Evolutionary conservation across 2,329 filamentous ascomycete genomes (phyloP).

Genomic region (Trichoderma asperellum): DNA sequence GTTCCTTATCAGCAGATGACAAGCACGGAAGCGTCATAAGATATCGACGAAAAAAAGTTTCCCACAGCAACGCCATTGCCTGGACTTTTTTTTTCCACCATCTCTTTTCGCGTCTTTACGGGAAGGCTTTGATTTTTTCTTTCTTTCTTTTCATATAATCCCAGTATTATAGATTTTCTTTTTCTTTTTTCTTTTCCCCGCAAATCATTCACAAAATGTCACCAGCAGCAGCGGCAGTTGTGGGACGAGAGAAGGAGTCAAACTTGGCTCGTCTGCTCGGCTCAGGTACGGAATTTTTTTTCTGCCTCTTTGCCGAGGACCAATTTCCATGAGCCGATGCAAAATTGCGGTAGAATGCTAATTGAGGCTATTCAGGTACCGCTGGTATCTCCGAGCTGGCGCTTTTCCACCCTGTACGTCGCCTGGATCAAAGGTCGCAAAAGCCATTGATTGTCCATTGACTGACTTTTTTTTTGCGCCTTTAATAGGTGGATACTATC

Average conservation of each 20-base stretch:
- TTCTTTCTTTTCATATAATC: not conserved
- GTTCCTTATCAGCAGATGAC: constrained; percentile 20
- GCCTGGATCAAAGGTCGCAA: constrained; percentile 6
- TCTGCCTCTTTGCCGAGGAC: constrained; percentile 26
- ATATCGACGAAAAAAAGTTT: constrained; percentile 24
- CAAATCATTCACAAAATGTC: constrained; percentile 56
- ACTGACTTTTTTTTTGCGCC: constrained; percentile 11
- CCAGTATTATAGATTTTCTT: not conserved
- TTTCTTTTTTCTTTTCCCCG: not conserved
- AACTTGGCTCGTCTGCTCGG: constrained; percentile 85
- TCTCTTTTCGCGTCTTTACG: not conserved
- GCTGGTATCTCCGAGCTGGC: constrained; percentile 92
- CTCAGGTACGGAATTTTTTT: constrained; percentile 65
- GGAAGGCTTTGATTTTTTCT: constrained; percentile 1
- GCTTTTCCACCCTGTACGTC: constrained; percentile 83
- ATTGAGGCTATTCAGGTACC: constrained; percentile 61
- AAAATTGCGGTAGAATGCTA: not conserved
- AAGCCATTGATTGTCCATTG: not conserved
- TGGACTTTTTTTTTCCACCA: not conserved
- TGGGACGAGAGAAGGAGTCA: constrained; percentile 74
- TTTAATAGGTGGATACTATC: constrained; percentile 86
- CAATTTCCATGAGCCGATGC: constrained; percentile 15
- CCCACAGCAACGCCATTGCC: constrained; percentile 4
- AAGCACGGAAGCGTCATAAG: constrained; percentile 7
- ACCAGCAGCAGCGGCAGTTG: constrained; percentile 53